Conservation (phyloP, 306 rosid species). For the Lithocarpus polystachyus region DNA sequence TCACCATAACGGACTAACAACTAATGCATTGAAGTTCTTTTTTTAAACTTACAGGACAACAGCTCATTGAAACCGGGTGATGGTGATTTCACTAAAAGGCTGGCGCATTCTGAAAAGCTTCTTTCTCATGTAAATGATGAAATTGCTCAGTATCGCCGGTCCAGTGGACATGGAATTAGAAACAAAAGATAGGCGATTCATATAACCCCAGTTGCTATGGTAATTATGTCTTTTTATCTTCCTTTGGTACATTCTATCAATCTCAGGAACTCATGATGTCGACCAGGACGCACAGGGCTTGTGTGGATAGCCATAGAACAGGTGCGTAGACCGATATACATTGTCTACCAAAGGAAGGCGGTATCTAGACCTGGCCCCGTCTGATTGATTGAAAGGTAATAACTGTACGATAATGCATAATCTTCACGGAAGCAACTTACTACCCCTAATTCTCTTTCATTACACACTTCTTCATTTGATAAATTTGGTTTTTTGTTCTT, state of each 20-base stretch:
- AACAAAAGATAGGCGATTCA: conserved; percentile 16
- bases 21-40: conserved; percentile 11
- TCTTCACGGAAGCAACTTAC: too few species aligned
- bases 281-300: neutral
- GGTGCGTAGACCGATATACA: neutral
- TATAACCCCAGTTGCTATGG: neutral
- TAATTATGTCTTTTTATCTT: neutral
- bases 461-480: too few species aligned
- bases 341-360: neutral
- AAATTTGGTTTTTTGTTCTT: too few species aligned
- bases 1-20: neutral
- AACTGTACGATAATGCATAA: neutral
- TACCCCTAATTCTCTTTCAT: too few species aligned
- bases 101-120: conserved; percentile 55
- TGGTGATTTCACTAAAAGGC: conserved; percentile 48
- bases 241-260: neutral
- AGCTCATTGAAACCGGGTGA: conserved; percentile 32
- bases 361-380: neutral
- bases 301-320: neutral
- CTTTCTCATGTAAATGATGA: conserved; percentile 63
- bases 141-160: conserved; percentile 42
- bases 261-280: neutral
- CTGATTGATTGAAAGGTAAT: neutral
- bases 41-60: conserved; percentile 38
- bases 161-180: conserved; percentile 25